Conservation (phyloP, 768 basidiomycete genomes). For the Pleurotus eryngii region DNA sequence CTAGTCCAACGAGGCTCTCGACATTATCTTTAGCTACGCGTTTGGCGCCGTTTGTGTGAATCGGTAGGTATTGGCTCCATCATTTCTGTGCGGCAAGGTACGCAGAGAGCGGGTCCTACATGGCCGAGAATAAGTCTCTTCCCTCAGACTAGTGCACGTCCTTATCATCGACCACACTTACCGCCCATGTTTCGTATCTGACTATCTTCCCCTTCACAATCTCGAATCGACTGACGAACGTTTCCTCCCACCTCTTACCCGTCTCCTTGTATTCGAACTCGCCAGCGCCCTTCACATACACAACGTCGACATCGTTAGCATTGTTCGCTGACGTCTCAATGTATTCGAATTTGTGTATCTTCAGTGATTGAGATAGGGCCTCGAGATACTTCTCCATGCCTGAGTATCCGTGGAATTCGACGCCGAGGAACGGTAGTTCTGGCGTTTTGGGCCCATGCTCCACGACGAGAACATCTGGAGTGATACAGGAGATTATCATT, state of each 20-base stretch:
- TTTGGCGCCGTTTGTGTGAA: no score
- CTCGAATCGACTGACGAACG: slow-evolving; percentile 1
- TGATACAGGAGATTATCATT: neutral
- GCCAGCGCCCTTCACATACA: neutral
- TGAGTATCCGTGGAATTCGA: neutral
- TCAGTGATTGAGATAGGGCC: neutral
- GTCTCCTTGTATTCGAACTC: slow-evolving; percentile 3
- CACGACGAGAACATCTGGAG: neutral
- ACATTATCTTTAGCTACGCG: no score
- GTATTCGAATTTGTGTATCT: neutral
- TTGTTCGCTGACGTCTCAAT: neutral
- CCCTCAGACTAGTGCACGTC: no score
- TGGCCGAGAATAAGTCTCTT: no score
- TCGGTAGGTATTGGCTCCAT: neutral
- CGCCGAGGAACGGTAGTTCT: slow-evolving; percentile 2
- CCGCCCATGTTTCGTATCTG: slow-evolving; percentile 3
- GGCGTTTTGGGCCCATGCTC: neutral
- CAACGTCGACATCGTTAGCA: neutral
- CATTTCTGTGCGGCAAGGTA: slow-evolving; percentile 1
- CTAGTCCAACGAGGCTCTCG: no score
- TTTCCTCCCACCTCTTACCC: slow-evolving; percentile 2
- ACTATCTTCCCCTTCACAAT: neutral
- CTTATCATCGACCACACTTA: neutral
- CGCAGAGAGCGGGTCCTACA: neutral
- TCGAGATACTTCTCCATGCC: neutral